These are phyloP conservation scores for Calonectria henricotiae DNA, from an alignment of 2,329 filamentous ascomycete species.

Conservation along the genomic window DNA sequence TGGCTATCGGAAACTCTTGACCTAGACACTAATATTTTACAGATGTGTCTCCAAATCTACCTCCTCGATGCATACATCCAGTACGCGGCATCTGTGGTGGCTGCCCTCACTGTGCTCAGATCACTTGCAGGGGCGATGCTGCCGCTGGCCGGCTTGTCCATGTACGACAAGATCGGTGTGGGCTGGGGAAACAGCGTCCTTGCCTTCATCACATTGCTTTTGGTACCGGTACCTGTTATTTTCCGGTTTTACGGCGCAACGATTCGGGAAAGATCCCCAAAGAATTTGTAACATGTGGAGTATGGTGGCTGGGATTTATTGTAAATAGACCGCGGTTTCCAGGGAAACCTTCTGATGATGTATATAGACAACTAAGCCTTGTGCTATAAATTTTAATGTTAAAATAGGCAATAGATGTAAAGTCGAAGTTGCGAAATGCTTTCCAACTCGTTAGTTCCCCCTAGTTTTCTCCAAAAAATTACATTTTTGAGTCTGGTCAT, in stretches of 20 bases:
- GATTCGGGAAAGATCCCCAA: constrained; percentile 47
- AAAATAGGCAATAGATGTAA: neutral
- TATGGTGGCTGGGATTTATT: neutral
- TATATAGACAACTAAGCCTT: no score
- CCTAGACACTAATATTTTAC: neutral
- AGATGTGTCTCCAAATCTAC: constrained; percentile 59
- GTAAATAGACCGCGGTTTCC: neutral
- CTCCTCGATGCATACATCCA: constrained; percentile 55
- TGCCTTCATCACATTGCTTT: constrained; percentile 62
- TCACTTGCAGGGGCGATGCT: constrained; percentile 79
- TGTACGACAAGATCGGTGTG: constrained; percentile 60
- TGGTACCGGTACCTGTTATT: constrained; percentile 42
- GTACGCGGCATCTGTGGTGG: constrained; percentile 55
- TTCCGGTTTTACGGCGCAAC: constrained; percentile 44
- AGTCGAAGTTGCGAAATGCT: neutral
- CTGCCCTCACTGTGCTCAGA: constrained; percentile 53
- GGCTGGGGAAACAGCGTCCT: constrained; percentile 65
- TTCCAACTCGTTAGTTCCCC: neutral
- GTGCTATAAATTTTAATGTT: neutral
- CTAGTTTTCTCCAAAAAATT: neutral
- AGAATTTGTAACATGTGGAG: constrained; percentile 41
- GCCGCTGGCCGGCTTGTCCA: constrained; percentile 70
- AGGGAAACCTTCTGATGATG: neutral
- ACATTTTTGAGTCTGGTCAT: neutral
- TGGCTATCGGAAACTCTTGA: fast-evolving